phyloP scores from a whole-genome alignment of 2,329 filamentous ascomycete species.

The Onygenales sp. region DNA sequence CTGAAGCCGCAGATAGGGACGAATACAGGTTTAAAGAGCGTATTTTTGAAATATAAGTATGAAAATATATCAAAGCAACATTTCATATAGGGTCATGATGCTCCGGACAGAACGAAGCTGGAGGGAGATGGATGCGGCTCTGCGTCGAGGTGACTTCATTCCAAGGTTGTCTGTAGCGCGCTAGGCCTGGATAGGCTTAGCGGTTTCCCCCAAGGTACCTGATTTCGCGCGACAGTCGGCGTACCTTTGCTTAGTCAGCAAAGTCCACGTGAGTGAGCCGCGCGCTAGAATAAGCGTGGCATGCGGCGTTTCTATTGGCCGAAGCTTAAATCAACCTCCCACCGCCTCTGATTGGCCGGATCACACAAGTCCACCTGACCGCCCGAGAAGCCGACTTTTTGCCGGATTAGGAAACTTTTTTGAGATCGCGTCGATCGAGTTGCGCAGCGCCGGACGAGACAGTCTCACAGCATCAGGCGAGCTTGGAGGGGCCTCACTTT shows the following conservation, averaged over 20 bases:
- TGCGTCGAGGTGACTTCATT: neutral
- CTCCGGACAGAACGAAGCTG: too few species aligned
- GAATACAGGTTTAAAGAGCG: too few species aligned
- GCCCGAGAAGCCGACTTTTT: neutral
- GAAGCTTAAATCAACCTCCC: neutral
- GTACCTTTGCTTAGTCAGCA: neutral
- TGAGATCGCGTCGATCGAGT: neutral
- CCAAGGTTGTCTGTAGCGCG: neutral
- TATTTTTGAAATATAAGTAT: too few species aligned
- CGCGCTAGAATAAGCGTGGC: neutral
- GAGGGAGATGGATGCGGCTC: neutral
- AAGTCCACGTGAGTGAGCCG: neutral
- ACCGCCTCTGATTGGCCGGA: constrained; percentile 17
- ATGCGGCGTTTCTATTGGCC: neutral
- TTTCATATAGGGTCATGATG: too few species aligned
- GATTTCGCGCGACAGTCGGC: too few species aligned
- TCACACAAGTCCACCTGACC: neutral
- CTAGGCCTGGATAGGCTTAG: constrained; percentile 1
- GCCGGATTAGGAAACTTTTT: neutral
- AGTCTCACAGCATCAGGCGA: neutral
- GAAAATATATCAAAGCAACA: too few species aligned
- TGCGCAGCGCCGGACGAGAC: neutral
- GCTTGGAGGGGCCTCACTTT: neutral
- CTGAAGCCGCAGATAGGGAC: too few species aligned
- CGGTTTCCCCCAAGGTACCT: constrained; percentile 15